These are phyloP conservation scores for Eucalyptus globulus DNA, from an alignment of 345 rosid species.

Conservation along the genomic window DNA sequence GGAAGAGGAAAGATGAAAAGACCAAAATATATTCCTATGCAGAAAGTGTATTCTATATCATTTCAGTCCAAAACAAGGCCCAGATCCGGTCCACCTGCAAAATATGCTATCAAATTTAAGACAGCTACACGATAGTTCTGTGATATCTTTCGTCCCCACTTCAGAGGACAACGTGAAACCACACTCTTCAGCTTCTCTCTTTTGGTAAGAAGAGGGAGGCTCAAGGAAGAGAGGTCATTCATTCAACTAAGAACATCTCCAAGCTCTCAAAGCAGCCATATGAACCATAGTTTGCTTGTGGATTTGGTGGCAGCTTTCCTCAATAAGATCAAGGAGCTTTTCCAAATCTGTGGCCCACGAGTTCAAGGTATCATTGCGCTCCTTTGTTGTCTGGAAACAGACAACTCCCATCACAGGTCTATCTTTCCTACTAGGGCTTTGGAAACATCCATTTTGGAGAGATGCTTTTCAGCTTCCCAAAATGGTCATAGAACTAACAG, in stretches of 20 bases:
- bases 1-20: too few species aligned
- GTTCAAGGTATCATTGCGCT: conserved; percentile 88
- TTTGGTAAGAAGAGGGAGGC: too few species aligned
- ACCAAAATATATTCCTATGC: too few species aligned
- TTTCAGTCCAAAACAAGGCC: too few species aligned
- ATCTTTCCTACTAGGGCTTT: conserved; percentile 82
- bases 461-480: conserved; percentile 89
- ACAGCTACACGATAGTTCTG: too few species aligned
- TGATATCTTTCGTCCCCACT: too few species aligned
- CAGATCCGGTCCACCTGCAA: too few species aligned
- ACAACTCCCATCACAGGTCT: conserved; percentile 60
- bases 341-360: conserved; percentile 88
- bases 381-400: conserved; percentile 65
- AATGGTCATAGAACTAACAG: neutral
- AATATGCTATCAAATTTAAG: too few species aligned
- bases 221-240: neutral
- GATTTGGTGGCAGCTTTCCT: conserved; percentile 89
- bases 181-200: too few species aligned
- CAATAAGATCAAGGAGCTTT: conserved; percentile 87
- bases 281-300: conserved; percentile 91
- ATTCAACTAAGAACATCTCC: neutral
- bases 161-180: too few species aligned
- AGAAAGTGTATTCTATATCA: too few species aligned
- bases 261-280: conserved; percentile 57
- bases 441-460: conserved; percentile 87